A percentile compares a stretch with the other conserved stretches of the same genome.
These are phyloP conservation scores for Paramecium primaurelia DNA, from an alignment of 73 alveolate species.

Conservation along the genomic window DNA sequence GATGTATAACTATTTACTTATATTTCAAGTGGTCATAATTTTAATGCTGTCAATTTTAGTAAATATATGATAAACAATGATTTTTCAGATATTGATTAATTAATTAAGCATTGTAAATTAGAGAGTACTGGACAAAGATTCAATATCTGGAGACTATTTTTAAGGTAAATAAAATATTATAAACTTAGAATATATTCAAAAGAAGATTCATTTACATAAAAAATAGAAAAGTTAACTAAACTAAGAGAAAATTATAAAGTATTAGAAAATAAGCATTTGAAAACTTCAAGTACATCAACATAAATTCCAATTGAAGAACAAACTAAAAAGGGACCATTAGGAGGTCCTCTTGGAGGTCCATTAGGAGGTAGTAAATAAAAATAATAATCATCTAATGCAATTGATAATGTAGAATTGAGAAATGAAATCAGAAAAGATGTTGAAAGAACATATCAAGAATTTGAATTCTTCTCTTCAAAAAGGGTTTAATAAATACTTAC, in stretches of 20 bases:
- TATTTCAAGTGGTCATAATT: slow-evolving; percentile 2
- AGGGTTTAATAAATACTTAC: slow-evolving; percentile 5
- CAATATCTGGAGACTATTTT: slow-evolving; percentile 10
- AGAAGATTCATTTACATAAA: neutral
- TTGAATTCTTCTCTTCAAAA: slow-evolving; percentile 8
- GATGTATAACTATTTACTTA: neutral
- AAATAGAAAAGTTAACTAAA: slow-evolving; percentile 26
- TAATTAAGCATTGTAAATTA: neutral
- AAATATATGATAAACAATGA: slow-evolving; percentile 18
- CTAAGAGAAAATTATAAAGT: neutral
- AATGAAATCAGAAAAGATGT: slow-evolving; percentile 59
- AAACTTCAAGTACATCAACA: neutral
- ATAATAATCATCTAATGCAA: neutral
- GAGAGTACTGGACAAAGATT: neutral
- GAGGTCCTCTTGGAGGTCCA: slow-evolving; percentile 24
- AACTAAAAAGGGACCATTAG: neutral
- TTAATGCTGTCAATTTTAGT: neutral
- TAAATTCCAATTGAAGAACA: neutral
- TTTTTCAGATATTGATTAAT: neutral
- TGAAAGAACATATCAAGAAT: slow-evolving; percentile 54
- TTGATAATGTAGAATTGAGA: slow-evolving; percentile 36
- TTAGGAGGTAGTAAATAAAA: slow-evolving; percentile 11
- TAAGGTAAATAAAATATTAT: neutral
- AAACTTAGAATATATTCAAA: neutral
- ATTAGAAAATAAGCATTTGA: slow-evolving; percentile 5